These are phyloP conservation scores for Fusarium mangiferae DNA, from an alignment of 2,329 filamentous ascomycete species.

Conservation along the genomic window DNA sequence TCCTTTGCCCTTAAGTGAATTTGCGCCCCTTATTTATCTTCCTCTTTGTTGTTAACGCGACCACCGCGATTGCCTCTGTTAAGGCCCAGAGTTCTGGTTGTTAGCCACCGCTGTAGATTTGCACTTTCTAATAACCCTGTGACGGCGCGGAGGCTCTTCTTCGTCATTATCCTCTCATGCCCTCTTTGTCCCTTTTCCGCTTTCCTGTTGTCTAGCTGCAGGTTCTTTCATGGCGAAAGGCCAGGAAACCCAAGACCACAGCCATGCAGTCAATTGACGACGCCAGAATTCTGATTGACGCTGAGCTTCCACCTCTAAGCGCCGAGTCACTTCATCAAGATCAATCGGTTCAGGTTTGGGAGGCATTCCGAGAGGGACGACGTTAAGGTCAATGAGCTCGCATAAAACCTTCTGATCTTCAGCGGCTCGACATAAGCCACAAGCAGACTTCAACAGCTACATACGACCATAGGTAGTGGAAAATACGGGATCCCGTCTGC, in stretches of 20 bases:
- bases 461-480: not conserved
- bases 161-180: not conserved
- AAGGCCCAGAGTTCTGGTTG: not conserved
- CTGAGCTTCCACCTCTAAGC: not conserved
- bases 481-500: not conserved
- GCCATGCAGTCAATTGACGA: not conserved
- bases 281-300: not conserved
- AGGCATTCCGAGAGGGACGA: not conserved
- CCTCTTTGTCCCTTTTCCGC: not conserved
- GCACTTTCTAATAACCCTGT: not conserved
- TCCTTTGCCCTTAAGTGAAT: accelerated
- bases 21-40: not conserved
- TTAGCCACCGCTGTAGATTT: not conserved
- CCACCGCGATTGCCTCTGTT: not conserved
- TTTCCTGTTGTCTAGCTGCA: not conserved
- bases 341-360: not conserved
- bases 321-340: not conserved
- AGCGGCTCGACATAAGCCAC: accelerated
- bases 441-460: accelerated
- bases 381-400: not conserved
- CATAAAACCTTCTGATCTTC: not conserved
- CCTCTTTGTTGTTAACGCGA: accelerated
- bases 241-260: not conserved
- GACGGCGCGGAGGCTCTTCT: not conserved
- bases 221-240: not conserved